These are phyloP conservation scores for Heritiera fomes DNA, from an alignment of 345 rosid species.

Conservation along the genomic window DNA sequence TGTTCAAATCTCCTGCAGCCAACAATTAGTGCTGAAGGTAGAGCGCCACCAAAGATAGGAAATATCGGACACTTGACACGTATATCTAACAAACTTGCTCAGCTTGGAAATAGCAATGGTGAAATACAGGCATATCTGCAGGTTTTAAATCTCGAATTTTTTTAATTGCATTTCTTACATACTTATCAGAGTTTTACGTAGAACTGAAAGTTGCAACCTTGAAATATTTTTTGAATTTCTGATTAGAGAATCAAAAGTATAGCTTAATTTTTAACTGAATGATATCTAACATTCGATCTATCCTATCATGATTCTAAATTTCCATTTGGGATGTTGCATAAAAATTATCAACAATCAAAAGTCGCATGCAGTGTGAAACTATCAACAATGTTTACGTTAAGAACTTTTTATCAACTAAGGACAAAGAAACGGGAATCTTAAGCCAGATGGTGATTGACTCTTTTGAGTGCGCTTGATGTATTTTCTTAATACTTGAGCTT, in stretches of 20 bases:
- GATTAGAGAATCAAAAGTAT: not conserved
- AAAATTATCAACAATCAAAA: not conserved
- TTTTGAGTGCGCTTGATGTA: not conserved
- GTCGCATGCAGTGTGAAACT: not conserved
- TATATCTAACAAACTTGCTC: constrained; percentile 78
- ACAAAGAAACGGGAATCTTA: not conserved
- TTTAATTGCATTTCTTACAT: not conserved
- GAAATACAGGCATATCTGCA: constrained; percentile 69
- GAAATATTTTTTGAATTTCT: not conserved
- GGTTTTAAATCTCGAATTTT: constrained; percentile 38
- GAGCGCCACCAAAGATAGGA: constrained; percentile 69
- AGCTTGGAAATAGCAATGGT: constrained; percentile 60
- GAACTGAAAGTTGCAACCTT: constrained; percentile 13
- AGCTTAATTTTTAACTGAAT: not conserved
- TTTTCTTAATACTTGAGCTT: not conserved
- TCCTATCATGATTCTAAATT: not conserved
- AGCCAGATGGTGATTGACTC: not conserved
- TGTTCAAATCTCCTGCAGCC: constrained; percentile 54
- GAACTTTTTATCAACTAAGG: not conserved
- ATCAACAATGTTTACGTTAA: not conserved
- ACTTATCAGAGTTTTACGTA: not conserved
- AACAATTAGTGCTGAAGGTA: constrained; percentile 68
- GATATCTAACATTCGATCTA: not conserved
- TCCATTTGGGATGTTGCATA: not conserved
- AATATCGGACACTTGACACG: constrained; percentile 89